phyloP scores from a whole-genome alignment of 805 yeast genomes.

The Candida silvicultrix region DNA sequence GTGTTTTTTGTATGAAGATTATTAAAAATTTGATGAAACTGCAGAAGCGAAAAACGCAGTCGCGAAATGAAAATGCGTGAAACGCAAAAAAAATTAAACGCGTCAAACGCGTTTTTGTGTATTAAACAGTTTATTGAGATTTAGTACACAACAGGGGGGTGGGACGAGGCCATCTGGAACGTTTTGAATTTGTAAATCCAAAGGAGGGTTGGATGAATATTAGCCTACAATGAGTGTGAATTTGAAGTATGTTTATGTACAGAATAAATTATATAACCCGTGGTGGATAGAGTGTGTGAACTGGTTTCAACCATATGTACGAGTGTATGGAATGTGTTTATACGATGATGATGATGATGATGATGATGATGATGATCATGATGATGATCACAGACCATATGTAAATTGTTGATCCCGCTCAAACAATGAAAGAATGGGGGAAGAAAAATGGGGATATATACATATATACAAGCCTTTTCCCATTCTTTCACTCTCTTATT shows the following conservation, averaged over 20 bases:
- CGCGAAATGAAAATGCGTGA: background rate
- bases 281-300: background rate
- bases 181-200: too few species aligned
- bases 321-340: background rate
- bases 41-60: background rate
- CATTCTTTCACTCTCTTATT: background rate
- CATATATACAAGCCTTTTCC: background rate
- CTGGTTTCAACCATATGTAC: too few species aligned
- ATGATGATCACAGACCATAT: background rate
- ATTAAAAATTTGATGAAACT: too few species aligned
- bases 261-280: background rate
- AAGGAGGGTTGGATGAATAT: too few species aligned
- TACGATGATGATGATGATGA: background rate
- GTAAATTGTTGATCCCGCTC: too few species aligned
- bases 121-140: too few species aligned
- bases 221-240: too few species aligned
- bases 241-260: background rate
- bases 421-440: too few species aligned
- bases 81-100: background rate
- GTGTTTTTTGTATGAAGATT: too few species aligned
- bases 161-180: too few species aligned
- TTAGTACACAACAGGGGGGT: background rate
- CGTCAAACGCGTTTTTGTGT: background rate
- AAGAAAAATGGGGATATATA: too few species aligned
- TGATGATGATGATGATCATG: background rate